These are phyloP conservation scores for Thermochaetoides thermophila DNA, from an alignment of 495 filamentous ascomycete species.

Conservation along the genomic window DNA sequence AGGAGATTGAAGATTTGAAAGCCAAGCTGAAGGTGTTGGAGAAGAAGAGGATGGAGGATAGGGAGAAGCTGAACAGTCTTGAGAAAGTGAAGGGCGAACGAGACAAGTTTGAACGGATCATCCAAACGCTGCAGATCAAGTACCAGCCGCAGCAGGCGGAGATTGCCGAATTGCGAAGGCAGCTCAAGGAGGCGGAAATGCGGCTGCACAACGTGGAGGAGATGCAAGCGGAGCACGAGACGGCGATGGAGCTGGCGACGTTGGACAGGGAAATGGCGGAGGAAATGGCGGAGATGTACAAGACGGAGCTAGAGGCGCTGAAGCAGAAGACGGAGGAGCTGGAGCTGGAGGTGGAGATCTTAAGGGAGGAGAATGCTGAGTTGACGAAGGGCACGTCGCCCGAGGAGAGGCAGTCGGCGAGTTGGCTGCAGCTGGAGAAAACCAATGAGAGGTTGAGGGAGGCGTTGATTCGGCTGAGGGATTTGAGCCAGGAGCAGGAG, in stretches of 20 bases:
- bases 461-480: constrained; percentile 67
- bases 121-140: constrained; percentile 83
- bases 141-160: constrained; percentile 79
- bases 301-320: constrained; percentile 65
- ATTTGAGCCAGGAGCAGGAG: constrained; percentile 76
- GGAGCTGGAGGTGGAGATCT: constrained; percentile 71
- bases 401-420: constrained; percentile 72
- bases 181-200: constrained; percentile 59
- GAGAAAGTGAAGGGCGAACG: constrained; percentile 66
- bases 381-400: constrained; percentile 69
- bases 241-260: constrained; percentile 70
- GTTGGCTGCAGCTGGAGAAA: constrained; percentile 82
- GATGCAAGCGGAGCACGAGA: constrained; percentile 69
- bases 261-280: constrained; percentile 95
- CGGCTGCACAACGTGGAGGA: constrained; percentile 53
- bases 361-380: constrained; percentile 77
- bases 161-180: constrained; percentile 55
- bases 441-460: constrained; percentile 80
- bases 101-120: constrained; percentile 76
- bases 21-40: constrained; percentile 66
- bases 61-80: constrained; percentile 69
- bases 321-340: constrained; percentile 67
- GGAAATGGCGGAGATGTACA: constrained; percentile 69
- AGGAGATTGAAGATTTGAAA: constrained; percentile 67
- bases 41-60: constrained; percentile 68